Evolutionary conservation across 1,139 yeast genomes (phyloP).

Genomic region (Diutina catenulata): DNA sequence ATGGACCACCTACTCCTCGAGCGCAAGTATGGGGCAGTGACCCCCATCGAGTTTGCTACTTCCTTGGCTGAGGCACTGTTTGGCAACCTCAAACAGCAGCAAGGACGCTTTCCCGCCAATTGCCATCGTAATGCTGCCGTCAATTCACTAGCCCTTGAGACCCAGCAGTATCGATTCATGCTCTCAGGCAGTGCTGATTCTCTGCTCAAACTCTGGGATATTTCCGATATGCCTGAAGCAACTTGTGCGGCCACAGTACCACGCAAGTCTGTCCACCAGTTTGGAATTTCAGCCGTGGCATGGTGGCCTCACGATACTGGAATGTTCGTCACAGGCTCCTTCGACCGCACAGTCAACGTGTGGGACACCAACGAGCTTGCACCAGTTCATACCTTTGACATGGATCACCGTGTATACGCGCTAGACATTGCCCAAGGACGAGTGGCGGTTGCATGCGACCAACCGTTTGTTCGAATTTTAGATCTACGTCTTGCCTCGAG

Average conservation of each 20-base stretch:
- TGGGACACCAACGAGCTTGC: slow-evolving; percentile 68
- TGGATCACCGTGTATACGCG: slow-evolving; percentile 39
- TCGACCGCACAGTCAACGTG: slow-evolving; percentile 63
- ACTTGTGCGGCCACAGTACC: slow-evolving; percentile 32
- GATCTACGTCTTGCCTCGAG: slow-evolving; percentile 65
- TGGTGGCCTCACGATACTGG: slow-evolving; percentile 95
- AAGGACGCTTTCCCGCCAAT: slow-evolving; percentile 23
- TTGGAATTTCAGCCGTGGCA: slow-evolving; percentile 59
- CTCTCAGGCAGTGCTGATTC: slow-evolving; percentile 76
- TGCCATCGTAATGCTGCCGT: slow-evolving; percentile 40
- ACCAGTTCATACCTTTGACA: slow-evolving; percentile 54
- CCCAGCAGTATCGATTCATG: slow-evolving; percentile 33
- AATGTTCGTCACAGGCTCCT: slow-evolving; percentile 72
- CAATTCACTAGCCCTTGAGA: slow-evolving; percentile 57
- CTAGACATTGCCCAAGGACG: slow-evolving; percentile 33
- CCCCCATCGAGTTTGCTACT: slow-evolving; percentile 24
- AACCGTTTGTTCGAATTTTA: slow-evolving; percentile 54
- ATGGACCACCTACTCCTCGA: slow-evolving; percentile 19
- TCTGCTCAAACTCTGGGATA: slow-evolving; percentile 52
- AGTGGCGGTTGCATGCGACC: slow-evolving; percentile 63
- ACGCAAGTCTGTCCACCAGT: slow-evolving; percentile 47
- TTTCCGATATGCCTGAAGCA: slow-evolving; percentile 10
- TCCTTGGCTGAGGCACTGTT: slow-evolving; percentile 31
- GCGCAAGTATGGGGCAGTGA: slow-evolving; percentile 17
- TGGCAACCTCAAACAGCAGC: slow-evolving; percentile 17